phyloP scores from a whole-genome alignment of 2,329 filamentous ascomycete species.

The Juglanconis juglandina region DNA sequence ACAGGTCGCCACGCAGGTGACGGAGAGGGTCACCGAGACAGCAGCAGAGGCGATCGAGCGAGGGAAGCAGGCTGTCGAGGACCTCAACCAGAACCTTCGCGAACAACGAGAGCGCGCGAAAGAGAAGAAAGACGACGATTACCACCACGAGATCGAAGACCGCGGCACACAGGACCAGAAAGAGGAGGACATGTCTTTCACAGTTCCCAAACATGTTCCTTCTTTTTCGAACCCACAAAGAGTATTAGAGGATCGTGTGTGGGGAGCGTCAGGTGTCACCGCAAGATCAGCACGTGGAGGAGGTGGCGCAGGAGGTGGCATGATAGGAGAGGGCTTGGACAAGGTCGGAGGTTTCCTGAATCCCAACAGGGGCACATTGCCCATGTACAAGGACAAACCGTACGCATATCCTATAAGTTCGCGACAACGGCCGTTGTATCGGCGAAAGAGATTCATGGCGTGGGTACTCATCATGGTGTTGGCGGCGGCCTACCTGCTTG shows the following conservation, averaged over 20 bases:
- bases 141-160: constrained; percentile 3
- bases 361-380: constrained; percentile 55
- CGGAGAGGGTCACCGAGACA: constrained; percentile 34
- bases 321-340: constrained; percentile 55
- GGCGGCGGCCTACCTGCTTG: constrained; percentile 68
- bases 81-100: constrained; percentile 20
- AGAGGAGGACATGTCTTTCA: constrained; percentile 57
- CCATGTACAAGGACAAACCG: constrained; percentile 99
- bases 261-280: constrained; percentile 52
- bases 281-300: constrained; percentile 34
- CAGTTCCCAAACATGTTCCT: constrained; percentile 66
- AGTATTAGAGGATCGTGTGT: constrained; percentile 62
- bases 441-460: constrained; percentile 59
- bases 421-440: constrained; percentile 57
- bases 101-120: constrained; percentile 15
- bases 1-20: constrained; percentile 34
- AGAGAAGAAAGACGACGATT: constrained; percentile 22
- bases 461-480: constrained; percentile 44
- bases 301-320: constrained; percentile 25
- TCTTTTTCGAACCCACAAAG: constrained; percentile 65
- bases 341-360: constrained; percentile 65
- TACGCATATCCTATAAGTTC: constrained; percentile 64
- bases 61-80: constrained; percentile 45
- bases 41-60: constrained; percentile 48
- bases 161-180: constrained; percentile 6